Conservation (phyloP, 2,329 filamentous ascomycete species). For the Arthroderma uncinatum region DNA sequence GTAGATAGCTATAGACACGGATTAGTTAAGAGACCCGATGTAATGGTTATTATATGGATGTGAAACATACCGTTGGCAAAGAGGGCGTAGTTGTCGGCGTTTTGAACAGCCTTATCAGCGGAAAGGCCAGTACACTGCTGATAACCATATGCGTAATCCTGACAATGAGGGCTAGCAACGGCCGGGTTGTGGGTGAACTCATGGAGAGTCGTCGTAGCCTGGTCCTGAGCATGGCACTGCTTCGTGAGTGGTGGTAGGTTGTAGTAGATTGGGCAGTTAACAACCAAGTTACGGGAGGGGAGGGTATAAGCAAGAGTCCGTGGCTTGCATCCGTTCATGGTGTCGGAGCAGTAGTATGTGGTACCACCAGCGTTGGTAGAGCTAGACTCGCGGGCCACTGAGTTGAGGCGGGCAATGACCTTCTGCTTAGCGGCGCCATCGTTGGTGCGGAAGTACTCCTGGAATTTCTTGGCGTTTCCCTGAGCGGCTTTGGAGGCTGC, state of each 20-base stretch:
- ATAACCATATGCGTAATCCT: conserved; percentile 51
- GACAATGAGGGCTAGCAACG: conserved; percentile 45
- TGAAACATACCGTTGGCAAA: conserved; percentile 39
- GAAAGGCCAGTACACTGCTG: conserved; percentile 37
- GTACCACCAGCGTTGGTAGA: conserved; percentile 41
- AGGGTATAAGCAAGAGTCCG: conserved; percentile 53
- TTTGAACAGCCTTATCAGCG: conserved; percentile 44
- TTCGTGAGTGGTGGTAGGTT: conserved; percentile 39
- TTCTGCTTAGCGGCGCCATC: conserved; percentile 34
- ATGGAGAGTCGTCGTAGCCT: conserved; percentile 54
- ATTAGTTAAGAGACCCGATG: background rate
- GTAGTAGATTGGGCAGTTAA: conserved; percentile 52
- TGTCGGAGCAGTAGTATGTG: conserved; percentile 51
- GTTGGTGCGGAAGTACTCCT: conserved; percentile 55
- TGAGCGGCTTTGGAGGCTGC: conserved; percentile 41
- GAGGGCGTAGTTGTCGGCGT: conserved; percentile 53
- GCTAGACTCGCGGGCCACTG: conserved; percentile 46
- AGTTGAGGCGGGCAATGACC: conserved; percentile 43
- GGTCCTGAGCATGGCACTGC: conserved; percentile 53
- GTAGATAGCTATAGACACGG: background rate
- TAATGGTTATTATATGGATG: background rate
- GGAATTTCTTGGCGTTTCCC: conserved; percentile 33
- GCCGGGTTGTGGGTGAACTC: conserved; percentile 52
- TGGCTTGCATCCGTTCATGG: conserved; percentile 41
- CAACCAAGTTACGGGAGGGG: conserved; percentile 44